Evolutionary conservation across 345 rosid genomes (phyloP), one percentile per base, ranked within the genome.

Genomic region (Laguncularia racemosa): DNA sequence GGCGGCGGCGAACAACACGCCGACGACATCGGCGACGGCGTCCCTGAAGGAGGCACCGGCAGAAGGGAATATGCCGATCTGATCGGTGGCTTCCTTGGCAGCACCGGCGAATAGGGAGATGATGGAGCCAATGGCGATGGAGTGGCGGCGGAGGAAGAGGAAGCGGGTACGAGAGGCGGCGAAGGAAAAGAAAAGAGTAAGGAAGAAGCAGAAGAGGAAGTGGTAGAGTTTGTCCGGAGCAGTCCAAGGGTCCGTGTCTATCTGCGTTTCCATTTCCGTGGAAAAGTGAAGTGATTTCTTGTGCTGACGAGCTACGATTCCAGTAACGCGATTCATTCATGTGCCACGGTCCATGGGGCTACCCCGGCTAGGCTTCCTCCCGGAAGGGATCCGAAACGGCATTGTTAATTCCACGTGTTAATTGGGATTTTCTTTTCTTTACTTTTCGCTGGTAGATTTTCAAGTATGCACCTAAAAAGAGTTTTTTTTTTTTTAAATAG

Each of bases 21-120:
- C 96, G 10, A 86, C 0, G 8, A 81, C 48, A 72, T 92, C 98
- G 0, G 95, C 93, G 28, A 80, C 74, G 47, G 84, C 95, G 65
- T 92, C 98, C 72, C 74, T 84, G 21, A 77, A 48, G 7, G 98
- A 92, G 20, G 96, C 96, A 2, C 93, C 95, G 14, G 96, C 78
- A 12, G 98, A 92, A 13, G 85, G 93, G 74, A 92, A 84, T 59
- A 82, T 0, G 1, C 93, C 91, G 50, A 92, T 52, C 6, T 92
- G 93, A 61, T 92, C 93, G n/a, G 86, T 96, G 12, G 78, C 83
- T 75, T 92, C 95, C 74, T 92, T 92, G 71, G 91, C 85, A 14
- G 93, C 96, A 48, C 98, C 98, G 59, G 91, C 88, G 50, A 75
- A 50, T 63, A 89, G 91, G 48, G 98, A 89, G 65, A 82, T 66